A percentile compares a stretch with the other conserved stretches of the same genome.
These are phyloP conservation scores for Sechiopsis laciniata DNA, from an alignment of 306 rosid genomes.

Conservation along the genomic window DNA sequence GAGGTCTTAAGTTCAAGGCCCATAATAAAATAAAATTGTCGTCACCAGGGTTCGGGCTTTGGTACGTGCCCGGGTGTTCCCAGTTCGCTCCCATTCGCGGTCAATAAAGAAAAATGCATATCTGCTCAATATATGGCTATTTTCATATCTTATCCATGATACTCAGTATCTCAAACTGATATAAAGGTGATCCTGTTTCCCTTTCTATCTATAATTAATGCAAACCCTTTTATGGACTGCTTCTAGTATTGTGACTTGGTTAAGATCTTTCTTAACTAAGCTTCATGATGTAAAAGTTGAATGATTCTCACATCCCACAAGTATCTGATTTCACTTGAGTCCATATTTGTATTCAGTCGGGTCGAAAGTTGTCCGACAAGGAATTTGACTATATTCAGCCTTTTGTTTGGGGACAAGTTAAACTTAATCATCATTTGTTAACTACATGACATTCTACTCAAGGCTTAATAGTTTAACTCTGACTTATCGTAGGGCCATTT, in stretches of 20 bases:
- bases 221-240: not conserved
- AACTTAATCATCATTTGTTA: no score
- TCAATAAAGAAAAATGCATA: not conserved
- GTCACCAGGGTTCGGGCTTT: no score
- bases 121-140: not conserved
- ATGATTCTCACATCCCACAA: not conserved
- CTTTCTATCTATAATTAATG: not conserved
- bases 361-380: not conserved
- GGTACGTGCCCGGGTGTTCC: no score
- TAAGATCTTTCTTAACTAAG: not conserved
- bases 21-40: no score
- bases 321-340: not conserved
- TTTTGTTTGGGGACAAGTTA: no score
- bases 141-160: not conserved
- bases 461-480: no score
- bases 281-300: not conserved
- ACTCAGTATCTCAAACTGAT: constrained; percentile 17
- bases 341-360: not conserved
- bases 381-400: not conserved
- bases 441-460: no score
- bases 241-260: not conserved
- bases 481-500: no score
- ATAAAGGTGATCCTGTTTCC: not conserved
- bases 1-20: no score
- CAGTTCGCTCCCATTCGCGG: no score